Evolutionary conservation across 352 stramenopile species (phyloP).

Genomic region (Hyaloperonospora brassicae): DNA sequence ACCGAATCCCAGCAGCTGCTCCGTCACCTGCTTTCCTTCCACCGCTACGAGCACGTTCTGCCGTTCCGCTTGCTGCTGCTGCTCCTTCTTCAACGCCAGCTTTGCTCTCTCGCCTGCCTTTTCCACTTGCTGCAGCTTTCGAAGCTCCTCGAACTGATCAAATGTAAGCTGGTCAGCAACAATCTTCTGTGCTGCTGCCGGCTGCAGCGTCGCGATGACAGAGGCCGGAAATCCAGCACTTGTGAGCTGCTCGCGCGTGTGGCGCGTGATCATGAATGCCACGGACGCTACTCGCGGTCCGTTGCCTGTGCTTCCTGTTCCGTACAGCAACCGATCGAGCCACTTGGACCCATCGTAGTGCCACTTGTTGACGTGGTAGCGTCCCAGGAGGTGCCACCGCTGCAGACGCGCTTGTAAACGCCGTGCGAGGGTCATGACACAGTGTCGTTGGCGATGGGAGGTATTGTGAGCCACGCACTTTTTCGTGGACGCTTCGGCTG

Average conservation of each 20-base stretch:
- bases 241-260: slow-evolving; percentile 58
- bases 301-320: slow-evolving; percentile 33
- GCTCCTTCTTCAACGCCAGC: slow-evolving; percentile 13
- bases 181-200: slow-evolving; percentile 47
- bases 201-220: slow-evolving; percentile 56
- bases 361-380: slow-evolving; percentile 82
- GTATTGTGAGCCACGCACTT: no score
- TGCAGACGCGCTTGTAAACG: slow-evolving; percentile 37
- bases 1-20: no score
- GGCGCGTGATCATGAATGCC: slow-evolving; percentile 80
- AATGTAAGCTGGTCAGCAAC: slow-evolving; percentile 55
- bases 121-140: slow-evolving; percentile 29
- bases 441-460: no score
- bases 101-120: slow-evolving; percentile 19
- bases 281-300: slow-evolving; percentile 51
- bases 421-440: slow-evolving; percentile 27
- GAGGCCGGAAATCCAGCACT: slow-evolving; percentile 43
- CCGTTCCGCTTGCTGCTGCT: slow-evolving; percentile 8
- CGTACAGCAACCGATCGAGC: slow-evolving; percentile 65
- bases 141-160: slow-evolving; percentile 35
- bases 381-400: slow-evolving; percentile 56
- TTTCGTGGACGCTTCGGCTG: no score
- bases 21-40: neutral
- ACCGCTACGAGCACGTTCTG: slow-evolving; percentile 5
- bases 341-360: slow-evolving; percentile 75